A percentile compares a stretch with the other conserved stretches of the same genome.
phyloP scores from a whole-genome alignment of 2,329 filamentous ascomycete species.

The Claviceps maximensis region DNA sequence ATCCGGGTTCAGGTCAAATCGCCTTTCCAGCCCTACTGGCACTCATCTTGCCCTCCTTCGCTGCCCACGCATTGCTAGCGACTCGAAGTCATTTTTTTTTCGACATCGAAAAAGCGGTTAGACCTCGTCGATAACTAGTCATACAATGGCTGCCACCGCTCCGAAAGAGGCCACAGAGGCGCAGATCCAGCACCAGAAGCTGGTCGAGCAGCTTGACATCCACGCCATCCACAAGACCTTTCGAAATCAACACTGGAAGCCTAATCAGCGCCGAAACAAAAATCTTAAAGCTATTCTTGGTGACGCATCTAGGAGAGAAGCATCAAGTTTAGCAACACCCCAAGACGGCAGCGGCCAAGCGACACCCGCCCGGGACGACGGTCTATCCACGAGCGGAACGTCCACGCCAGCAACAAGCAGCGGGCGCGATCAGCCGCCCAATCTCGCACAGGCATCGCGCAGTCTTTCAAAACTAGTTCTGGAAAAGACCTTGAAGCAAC shows the following conservation, averaged over 20 bases:
- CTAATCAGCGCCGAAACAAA: constrained; percentile 93
- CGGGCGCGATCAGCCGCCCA: constrained; percentile 38
- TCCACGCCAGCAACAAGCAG: constrained; percentile 39
- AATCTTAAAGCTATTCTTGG: constrained; percentile 94
- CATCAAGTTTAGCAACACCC: constrained; percentile 69
- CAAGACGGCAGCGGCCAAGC: constrained; percentile 64
- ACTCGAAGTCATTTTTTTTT: too few species aligned
- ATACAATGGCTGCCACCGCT: constrained; percentile 31
- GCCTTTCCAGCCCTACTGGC: not conserved
- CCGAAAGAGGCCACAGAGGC: constrained; percentile 43
- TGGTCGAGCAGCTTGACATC: constrained; percentile 87
- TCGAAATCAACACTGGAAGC: constrained; percentile 81
- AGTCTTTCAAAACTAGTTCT: constrained; percentile 78
- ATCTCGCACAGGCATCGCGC: constrained; percentile 79
- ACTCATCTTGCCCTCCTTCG: not conserved
- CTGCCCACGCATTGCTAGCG: not conserved
- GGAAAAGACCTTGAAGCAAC: constrained; percentile 56
- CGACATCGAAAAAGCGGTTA: too few species aligned
- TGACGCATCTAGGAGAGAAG: constrained; percentile 77
- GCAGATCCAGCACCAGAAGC: constrained; percentile 67
- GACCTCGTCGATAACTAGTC: not conserved
- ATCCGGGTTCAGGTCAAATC: not conserved
- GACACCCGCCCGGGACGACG: constrained; percentile 44
- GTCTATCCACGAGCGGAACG: constrained; percentile 42
- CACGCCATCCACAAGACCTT: constrained; percentile 77